Percentiles rank a stretch among this genome's conserved stretches.
Conservation (phyloP, 192 early-diverging fungal genomes). For the Backusella tarrabulga region DNA sequence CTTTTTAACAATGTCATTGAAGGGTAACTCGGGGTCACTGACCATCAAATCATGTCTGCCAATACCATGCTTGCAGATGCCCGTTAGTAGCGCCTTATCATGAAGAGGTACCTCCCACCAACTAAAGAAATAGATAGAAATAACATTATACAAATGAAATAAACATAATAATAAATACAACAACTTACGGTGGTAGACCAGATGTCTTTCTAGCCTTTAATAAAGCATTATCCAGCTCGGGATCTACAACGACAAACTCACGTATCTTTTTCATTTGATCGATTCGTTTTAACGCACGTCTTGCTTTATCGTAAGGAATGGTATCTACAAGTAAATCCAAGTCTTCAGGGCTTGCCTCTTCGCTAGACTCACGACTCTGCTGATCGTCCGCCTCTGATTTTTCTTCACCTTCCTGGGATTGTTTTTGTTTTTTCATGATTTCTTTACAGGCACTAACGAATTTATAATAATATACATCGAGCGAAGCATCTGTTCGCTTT, state of each 20-base stretch:
- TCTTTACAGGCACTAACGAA: constrained; percentile 62
- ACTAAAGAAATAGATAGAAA: constrained; percentile 25
- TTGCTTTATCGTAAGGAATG: constrained; percentile 70
- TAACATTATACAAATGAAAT: neutral
- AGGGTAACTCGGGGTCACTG: constrained; percentile 54
- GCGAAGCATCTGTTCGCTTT: constrained; percentile 64
- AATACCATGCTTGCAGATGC: constrained; percentile 69
- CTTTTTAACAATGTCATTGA: constrained; percentile 38
- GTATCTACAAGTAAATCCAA: constrained; percentile 46
- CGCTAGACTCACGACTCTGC: constrained; percentile 34
- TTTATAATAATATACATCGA: constrained; percentile 65
- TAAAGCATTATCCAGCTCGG: constrained; percentile 49
- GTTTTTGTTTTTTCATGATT: constrained; percentile 42
- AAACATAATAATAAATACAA: neutral
- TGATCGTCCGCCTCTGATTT: neutral
- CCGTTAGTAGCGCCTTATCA: constrained; percentile 66
- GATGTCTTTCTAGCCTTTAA: constrained; percentile 47
- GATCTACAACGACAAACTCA: constrained; percentile 58
- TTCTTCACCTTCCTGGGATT: neutral
- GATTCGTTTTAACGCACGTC: constrained; percentile 66
- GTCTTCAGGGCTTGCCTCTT: constrained; percentile 27
- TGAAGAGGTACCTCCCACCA: constrained; percentile 76
- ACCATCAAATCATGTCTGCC: constrained; percentile 67
- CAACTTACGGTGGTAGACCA: constrained; percentile 44
- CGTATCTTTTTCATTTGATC: constrained; percentile 68